Percentiles rank a stretch among this genome's conserved stretches.
phyloP scores from a whole-genome alignment of 306 rosid genomes.

The Pachyrhizus erosus region DNA sequence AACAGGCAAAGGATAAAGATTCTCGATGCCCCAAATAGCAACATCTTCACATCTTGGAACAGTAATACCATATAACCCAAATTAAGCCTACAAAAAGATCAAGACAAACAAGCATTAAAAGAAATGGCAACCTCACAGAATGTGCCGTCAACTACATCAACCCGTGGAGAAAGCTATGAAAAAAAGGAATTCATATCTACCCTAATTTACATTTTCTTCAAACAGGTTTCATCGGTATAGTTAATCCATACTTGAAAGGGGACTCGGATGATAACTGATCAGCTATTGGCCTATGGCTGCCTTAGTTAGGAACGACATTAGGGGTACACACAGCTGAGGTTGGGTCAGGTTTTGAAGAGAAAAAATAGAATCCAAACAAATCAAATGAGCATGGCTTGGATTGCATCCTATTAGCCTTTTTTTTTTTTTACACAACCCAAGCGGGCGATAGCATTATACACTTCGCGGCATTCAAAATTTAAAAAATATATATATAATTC shows the following conservation, averaged over 20 bases:
- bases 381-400: too few relatives aligned
- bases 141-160: not conserved
- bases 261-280: not conserved
- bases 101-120: conserved; percentile 20
- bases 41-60: not conserved
- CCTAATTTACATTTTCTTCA: not conserved
- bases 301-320: not conserved
- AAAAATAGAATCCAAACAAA: too few relatives aligned
- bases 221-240: not conserved
- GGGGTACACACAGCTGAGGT: not conserved
- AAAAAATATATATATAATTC: not conserved
- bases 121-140: not conserved
- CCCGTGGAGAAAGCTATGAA: not conserved
- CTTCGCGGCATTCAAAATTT: not conserved
- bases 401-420: too few relatives aligned
- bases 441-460: not conserved
- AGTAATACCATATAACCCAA: not conserved
- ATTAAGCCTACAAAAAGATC: conserved; percentile 14
- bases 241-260: not conserved
- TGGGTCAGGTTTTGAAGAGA: too few relatives aligned
- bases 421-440: not conserved
- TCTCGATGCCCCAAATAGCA: not conserved
- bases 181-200: not conserved
- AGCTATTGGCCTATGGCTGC: not conserved
- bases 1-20: not conserved